A percentile compares a stretch with the other conserved stretches of the same genome.
These are phyloP conservation scores for Globisporangium mamillatum DNA, from an alignment of 352 stramenopile genomes.

Conservation along the genomic window DNA sequence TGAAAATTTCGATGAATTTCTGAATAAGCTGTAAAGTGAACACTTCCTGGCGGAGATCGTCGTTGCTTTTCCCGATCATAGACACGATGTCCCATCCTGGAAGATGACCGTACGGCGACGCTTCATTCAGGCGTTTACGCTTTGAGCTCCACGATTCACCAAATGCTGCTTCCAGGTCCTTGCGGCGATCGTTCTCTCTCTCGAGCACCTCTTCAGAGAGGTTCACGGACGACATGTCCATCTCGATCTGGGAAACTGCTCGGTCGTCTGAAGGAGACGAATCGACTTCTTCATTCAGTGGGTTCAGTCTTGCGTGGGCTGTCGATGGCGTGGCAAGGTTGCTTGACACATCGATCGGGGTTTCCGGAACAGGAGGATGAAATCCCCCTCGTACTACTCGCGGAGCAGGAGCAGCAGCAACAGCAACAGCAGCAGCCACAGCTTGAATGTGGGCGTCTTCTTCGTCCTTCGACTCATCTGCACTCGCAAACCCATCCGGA, in stretches of 20 bases:
- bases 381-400: conserved; percentile 17
- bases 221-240: conserved; percentile 53
- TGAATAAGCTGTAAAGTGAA: conserved; percentile 98
- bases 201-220: conserved; percentile 79
- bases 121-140: conserved; percentile 83
- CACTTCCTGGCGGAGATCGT: conserved; percentile 98
- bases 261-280: conserved; percentile 27
- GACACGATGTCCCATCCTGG: conserved; percentile 93
- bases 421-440: neutral
- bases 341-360: conserved; percentile 55
- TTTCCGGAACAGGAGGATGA: conserved; percentile 48
- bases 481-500: conserved; percentile 46
- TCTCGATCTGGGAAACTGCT: conserved; percentile 33
- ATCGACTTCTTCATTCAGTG: conserved; percentile 20
- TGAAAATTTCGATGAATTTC: conserved; percentile 97
- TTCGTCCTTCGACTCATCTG: conserved; percentile 37
- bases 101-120: conserved; percentile 85
- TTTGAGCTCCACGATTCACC: conserved; percentile 96
- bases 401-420: conserved; percentile 14
- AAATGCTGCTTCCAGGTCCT: conserved; percentile 87
- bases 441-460: conserved; percentile 3
- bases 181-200: conserved; percentile 74
- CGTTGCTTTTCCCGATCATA: conserved; percentile 99
- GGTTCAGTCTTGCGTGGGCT: conserved; percentile 24
- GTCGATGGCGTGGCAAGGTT: conserved; percentile 56